A percentile compares a stretch with the other conserved stretches of the same genome.
These are phyloP conservation scores for Chiua virens DNA, from an alignment of 768 basidiomycete species.

Conservation along the genomic window DNA sequence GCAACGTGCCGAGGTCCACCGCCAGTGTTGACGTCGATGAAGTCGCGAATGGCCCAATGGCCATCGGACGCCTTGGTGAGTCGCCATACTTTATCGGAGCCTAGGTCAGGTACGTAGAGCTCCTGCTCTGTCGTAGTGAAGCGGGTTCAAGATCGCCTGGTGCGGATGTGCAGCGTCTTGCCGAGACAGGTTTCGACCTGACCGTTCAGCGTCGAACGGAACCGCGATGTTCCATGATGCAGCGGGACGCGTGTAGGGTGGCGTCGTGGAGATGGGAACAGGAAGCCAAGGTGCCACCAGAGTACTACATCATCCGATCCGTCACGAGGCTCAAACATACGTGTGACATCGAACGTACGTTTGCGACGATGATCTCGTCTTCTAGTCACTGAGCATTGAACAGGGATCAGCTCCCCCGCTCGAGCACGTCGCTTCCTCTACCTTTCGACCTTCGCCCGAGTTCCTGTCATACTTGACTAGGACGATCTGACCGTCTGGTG, in stretches of 20 bases:
- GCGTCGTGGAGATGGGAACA: slow-evolving; percentile 53
- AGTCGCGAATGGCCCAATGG: slow-evolving; percentile 50
- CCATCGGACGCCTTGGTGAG: slow-evolving; percentile 45
- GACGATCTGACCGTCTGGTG: slow-evolving; percentile 57
- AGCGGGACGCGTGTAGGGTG: slow-evolving; percentile 44
- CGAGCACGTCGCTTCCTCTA: slow-evolving; percentile 36
- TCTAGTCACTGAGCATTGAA: slow-evolving; percentile 56
- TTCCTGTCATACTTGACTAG: slow-evolving; percentile 57
- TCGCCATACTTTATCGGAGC: slow-evolving; percentile 65
- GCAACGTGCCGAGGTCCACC: slow-evolving; percentile 73
- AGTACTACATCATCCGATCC: slow-evolving; percentile 49
- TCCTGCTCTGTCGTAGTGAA: slow-evolving; percentile 51
- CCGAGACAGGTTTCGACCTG: slow-evolving; percentile 63
- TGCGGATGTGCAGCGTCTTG: slow-evolving; percentile 80
- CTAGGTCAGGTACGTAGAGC: slow-evolving; percentile 74
- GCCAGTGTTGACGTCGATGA: slow-evolving; percentile 51
- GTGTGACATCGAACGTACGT: slow-evolving; percentile 50
- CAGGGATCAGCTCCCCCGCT: slow-evolving; percentile 67
- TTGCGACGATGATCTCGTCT: slow-evolving; percentile 62
- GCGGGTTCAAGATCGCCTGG: slow-evolving; percentile 49
- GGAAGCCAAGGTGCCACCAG: slow-evolving; percentile 56
- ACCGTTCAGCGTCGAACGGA: slow-evolving; percentile 41
- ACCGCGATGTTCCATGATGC: slow-evolving; percentile 36
- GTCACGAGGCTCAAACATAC: not conserved
- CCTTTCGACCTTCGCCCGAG: slow-evolving; percentile 44